Percentiles rank a stretch among this genome's conserved stretches.
phyloP scores from a whole-genome alignment of 2,329 filamentous ascomycete species.

The Pseudocercospora cruenta region DNA sequence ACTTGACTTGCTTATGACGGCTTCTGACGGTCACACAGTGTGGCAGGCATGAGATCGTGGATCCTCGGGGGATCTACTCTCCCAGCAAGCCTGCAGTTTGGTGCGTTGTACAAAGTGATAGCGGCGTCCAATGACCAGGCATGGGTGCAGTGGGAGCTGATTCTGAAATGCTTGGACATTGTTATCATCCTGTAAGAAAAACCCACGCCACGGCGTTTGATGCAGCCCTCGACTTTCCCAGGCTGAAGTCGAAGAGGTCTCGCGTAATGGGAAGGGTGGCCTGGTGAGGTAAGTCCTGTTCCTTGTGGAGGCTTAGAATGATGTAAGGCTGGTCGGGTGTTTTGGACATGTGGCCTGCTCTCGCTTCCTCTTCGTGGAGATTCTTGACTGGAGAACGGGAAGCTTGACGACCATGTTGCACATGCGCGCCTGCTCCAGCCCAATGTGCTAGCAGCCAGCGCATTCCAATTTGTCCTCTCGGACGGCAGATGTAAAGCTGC shows the following conservation, averaged over 20 bases:
- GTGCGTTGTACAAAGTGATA: slow-evolving; percentile 1
- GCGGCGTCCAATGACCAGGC: slow-evolving; percentile 4
- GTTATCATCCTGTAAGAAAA: neutral
- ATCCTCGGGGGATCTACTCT: slow-evolving; percentile 4
- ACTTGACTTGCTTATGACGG: neutral
- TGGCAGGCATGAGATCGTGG: neutral
- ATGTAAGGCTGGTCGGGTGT: neutral
- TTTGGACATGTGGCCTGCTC: neutral
- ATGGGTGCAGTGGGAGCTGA: neutral
- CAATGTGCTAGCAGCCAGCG: neutral
- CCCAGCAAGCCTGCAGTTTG: neutral
- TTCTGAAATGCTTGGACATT: neutral
- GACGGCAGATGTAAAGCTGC: neutral
- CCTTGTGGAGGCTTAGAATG: neutral
- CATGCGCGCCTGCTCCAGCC: neutral
- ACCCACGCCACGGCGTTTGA: neutral
- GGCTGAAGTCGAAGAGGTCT: neutral
- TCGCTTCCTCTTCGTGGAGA: neutral
- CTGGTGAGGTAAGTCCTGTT: neutral
- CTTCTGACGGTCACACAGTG: neutral
- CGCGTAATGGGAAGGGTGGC: neutral
- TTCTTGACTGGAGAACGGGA: neutral
- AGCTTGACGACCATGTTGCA: neutral
- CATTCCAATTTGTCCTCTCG: neutral
- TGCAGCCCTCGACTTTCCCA: neutral